phyloP scores from a whole-genome alignment of 805 yeast species.

The Ogataea salicorniae region DNA sequence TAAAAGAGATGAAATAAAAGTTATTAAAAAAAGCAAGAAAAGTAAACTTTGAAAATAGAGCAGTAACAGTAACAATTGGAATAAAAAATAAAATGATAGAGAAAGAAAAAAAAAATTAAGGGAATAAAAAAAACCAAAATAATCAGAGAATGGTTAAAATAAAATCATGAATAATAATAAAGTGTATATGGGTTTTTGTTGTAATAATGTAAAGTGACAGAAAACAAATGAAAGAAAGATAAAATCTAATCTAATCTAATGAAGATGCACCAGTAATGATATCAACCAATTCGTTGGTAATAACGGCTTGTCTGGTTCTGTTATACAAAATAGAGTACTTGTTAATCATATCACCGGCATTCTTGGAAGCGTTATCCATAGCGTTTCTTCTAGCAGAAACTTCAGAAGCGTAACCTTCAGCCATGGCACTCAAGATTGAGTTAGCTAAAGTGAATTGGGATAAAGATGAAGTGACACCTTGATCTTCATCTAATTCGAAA shows the following conservation, averaged over 20 bases:
- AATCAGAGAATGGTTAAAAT: too few species aligned
- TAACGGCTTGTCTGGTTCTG: constrained; percentile 99
- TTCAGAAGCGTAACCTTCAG: constrained; percentile 98
- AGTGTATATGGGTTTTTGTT: neutral
- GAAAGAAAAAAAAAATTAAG: neutral
- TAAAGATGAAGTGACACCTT: constrained; percentile 59
- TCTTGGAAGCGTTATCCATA: constrained; percentile 99
- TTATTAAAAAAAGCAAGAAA: neutral
- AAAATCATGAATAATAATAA: too few species aligned
- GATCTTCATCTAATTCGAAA: constrained; percentile 73
- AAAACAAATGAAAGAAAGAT: neutral
- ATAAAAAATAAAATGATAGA: neutral
- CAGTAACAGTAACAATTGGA: neutral
- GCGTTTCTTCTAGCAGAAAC: constrained; percentile 98
- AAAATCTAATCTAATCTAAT: constrained; percentile 55
- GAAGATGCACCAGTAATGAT: constrained; percentile 99
- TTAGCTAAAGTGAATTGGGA: constrained; percentile 88
- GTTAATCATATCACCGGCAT: constrained; percentile 98
- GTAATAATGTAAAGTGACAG: neutral
- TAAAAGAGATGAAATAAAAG: neutral
- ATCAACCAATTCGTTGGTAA: constrained; percentile 98
- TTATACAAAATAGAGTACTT: constrained; percentile 95
- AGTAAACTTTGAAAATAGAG: neutral
- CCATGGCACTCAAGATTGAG: constrained; percentile 84
- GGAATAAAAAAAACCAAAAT: too few species aligned